Evolutionary conservation across 306 rosid genomes (phyloP).

Genomic region (Dryas octopetala): DNA sequence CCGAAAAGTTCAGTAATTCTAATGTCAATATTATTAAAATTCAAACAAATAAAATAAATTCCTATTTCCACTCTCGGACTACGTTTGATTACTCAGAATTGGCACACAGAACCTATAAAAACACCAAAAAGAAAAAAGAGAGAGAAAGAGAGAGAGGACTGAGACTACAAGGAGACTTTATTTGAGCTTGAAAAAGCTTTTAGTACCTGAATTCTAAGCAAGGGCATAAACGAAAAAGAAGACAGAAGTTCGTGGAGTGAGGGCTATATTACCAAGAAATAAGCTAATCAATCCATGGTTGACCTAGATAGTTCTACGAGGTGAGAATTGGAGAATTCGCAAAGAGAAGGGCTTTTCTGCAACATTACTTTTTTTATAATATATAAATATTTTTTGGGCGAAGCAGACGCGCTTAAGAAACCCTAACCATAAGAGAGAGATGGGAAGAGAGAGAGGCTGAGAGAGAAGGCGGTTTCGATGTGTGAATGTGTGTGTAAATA

Average conservation of each 20-base stretch:
- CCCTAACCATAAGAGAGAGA: constrained; percentile 52
- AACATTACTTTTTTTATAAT: constrained; percentile 8
- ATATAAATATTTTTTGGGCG: neutral
- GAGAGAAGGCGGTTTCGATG: constrained; percentile 12
- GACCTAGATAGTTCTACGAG: constrained; percentile 27
- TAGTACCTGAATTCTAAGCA: constrained; percentile 4
- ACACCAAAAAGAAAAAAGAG: neutral
- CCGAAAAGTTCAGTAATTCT: neutral
- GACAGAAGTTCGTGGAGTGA: neutral
- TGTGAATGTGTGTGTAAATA: neutral
- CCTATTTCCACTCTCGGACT: neutral
- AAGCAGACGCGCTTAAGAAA: constrained; percentile 47
- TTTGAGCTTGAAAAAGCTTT: constrained; percentile 5
- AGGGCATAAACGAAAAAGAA: neutral
- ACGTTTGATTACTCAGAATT: neutral
- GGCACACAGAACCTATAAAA: neutral
- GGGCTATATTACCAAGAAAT: constrained; percentile 22
- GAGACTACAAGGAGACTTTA: neutral
- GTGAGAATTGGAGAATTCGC: constrained; percentile 20
- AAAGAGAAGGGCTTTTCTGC: constrained; percentile 24
- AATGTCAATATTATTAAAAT: neutral
- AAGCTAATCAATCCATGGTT: constrained; percentile 35
- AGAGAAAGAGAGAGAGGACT: too few relatives aligned
- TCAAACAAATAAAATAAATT: neutral
- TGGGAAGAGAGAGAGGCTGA: neutral